A percentile compares a stretch with the other conserved stretches of the same genome.
phyloP scores from a whole-genome alignment of 2,329 filamentous ascomycete species.

The Botrytis cinerea region DNA sequence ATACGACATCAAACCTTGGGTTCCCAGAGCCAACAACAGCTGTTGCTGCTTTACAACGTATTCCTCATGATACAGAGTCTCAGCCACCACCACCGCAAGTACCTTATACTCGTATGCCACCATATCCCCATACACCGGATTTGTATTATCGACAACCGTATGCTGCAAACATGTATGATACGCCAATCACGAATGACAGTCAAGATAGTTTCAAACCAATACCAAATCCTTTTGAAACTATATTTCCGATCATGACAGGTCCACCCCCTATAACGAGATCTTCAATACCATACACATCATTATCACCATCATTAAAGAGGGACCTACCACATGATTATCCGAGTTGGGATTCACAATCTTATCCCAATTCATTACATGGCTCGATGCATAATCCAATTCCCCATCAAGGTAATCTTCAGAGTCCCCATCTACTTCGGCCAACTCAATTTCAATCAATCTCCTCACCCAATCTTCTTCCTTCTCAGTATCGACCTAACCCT shows the following conservation, averaged over 20 bases:
- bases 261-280: conserved; percentile 32
- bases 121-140: conserved; percentile 27
- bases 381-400: conserved; percentile 15
- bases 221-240: conserved; percentile 25
- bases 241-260: conserved; percentile 35
- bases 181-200: conserved; percentile 16
- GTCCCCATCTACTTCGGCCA: conserved; percentile 21
- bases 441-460: conserved; percentile 23
- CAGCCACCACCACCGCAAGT: neutral
- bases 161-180: neutral
- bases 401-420: conserved; percentile 16
- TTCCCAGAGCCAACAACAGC: conserved; percentile 25
- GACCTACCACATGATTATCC: conserved; percentile 29
- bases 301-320: conserved; percentile 18
- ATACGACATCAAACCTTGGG: conserved; percentile 25
- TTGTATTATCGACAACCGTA: conserved; percentile 17
- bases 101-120: conserved; percentile 24
- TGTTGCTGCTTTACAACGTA: conserved; percentile 11
- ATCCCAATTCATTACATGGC: conserved; percentile 27
- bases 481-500: conserved; percentile 20
- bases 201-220: conserved; percentile 1
- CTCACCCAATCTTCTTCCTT: conserved; percentile 27
- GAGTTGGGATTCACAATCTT: conserved; percentile 29
- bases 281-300: conserved; percentile 1
- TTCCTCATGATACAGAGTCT: conserved; percentile 15